Percentiles rank a stretch among this genome's conserved stretches.
Evolutionary conservation across 2,329 filamentous ascomycete species (phyloP).

Genomic region (Penicillium sp.): DNA sequence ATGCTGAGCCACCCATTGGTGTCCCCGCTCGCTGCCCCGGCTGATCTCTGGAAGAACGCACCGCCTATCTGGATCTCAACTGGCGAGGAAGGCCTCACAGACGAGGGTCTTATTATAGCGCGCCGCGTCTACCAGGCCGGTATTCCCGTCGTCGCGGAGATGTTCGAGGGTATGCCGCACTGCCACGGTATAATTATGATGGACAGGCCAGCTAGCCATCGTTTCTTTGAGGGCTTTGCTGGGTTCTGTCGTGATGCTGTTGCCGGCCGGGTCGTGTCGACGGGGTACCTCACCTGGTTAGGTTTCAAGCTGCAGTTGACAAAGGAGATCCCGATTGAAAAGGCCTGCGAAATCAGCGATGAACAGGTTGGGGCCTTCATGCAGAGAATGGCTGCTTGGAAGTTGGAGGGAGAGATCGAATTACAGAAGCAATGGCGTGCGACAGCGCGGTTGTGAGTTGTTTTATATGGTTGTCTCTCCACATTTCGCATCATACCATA

Average conservation of each 20-base stretch:
- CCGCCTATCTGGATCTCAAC: conserved; percentile 43
- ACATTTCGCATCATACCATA: background rate
- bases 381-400: conserved; percentile 28
- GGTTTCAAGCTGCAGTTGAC: conserved; percentile 27
- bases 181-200: conserved; percentile 58
- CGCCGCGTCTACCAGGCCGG: conserved; percentile 41
- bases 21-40: conserved; percentile 37
- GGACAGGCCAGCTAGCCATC: conserved; percentile 44
- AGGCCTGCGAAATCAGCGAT: conserved; percentile 34
- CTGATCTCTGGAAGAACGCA: conserved; percentile 40
- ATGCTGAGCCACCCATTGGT: conserved; percentile 42
- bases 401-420: conserved; percentile 35
- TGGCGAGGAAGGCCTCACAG: conserved; percentile 43
- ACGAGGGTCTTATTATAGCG: conserved; percentile 41
- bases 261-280: conserved; percentile 24
- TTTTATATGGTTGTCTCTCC: background rate
- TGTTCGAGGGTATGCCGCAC: conserved; percentile 48
- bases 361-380: conserved; percentile 36
- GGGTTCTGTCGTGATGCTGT: conserved; percentile 49
- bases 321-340: conserved; percentile 33
- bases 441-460: conserved; percentile 31
- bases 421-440: conserved; percentile 32
- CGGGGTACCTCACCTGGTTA: conserved; percentile 34
- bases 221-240: conserved; percentile 57
- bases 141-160: conserved; percentile 37